Conservation (phyloP, 192 early-diverging fungal species). For the Coemansia sp. region DNA sequence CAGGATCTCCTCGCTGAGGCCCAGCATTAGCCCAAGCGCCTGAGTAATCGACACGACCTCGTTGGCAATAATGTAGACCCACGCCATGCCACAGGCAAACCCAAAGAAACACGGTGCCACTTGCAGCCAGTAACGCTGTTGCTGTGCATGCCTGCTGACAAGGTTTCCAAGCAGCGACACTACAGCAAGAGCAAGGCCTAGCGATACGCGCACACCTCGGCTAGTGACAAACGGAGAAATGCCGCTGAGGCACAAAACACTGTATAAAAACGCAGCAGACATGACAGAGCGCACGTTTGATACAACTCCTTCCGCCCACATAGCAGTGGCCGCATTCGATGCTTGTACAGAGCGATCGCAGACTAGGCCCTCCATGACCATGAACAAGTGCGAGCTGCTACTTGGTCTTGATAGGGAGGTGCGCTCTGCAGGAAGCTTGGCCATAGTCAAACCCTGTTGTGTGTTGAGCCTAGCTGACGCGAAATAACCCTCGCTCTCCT, state of each 20-base stretch:
- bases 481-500: background rate
- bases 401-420: background rate
- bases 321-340: background rate
- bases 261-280: constrained; percentile 29
- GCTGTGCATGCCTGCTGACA: background rate
- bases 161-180: constrained; percentile 26
- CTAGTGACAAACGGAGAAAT: background rate
- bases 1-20: constrained; percentile 79
- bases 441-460: background rate
- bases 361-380: background rate
- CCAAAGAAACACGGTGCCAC: constrained; percentile 63
- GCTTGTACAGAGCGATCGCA: background rate
- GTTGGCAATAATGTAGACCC: constrained; percentile 88
- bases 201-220: background rate
- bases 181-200: constrained; percentile 4
- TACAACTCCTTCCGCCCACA: constrained; percentile 29
- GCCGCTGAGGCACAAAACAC: constrained; percentile 12
- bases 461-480: background rate
- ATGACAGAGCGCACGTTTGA: constrained; percentile 27
- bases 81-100: constrained; percentile 75
- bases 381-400: constrained; percentile 2
- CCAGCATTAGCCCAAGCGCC: constrained; percentile 75
- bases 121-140: constrained; percentile 22
- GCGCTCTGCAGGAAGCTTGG: background rate
- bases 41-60: constrained; percentile 88